A percentile compares a stretch with the other conserved stretches of the same genome.
Conservation (phyloP, 495 filamentous ascomycete genomes). For the Podospora didyma region DNA sequence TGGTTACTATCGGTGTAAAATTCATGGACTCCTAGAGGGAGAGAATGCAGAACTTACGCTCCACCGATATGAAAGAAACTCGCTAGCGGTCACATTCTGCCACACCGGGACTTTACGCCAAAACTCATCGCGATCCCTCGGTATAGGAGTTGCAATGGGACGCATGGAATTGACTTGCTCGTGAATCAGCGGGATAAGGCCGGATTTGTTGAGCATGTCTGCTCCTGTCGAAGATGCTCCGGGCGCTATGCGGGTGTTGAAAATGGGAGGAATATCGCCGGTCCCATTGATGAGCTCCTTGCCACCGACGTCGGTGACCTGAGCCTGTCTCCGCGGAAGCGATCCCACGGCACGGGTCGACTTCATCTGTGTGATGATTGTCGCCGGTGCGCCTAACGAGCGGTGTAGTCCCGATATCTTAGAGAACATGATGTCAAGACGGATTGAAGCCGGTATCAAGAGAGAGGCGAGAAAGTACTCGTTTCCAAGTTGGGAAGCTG, state of each 20-base stretch:
- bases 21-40: neutral
- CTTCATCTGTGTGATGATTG: too few relatives aligned
- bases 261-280: neutral
- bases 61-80: conserved; percentile 47
- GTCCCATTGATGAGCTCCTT: neutral
- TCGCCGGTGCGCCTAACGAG: too few relatives aligned
- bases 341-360: conserved; percentile 7
- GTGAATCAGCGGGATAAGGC: too few relatives aligned
- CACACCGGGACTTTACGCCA: conserved; percentile 44
- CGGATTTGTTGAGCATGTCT: too few relatives aligned
- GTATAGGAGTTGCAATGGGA: conserved; percentile 8
- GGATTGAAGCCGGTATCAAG: too few relatives aligned
- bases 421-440: too few relatives aligned
- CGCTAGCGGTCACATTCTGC: conserved; percentile 36
- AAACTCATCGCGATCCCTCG: conserved; percentile 24
- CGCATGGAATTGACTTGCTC: too few relatives aligned
- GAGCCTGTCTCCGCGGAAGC: conserved; percentile 19
- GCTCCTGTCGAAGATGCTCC: too few relatives aligned
- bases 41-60: conserved; percentile 32
- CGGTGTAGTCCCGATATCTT: too few relatives aligned
- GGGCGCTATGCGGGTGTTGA: neutral
- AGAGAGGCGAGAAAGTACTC: too few relatives aligned
- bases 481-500: too few relatives aligned
- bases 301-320: conserved; percentile 14
- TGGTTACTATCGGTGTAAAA: neutral